Base-by-base conservation (phyloP, 2,329 filamentous ascomycete genomes). In the Colletotrichum agaves region DNA sequence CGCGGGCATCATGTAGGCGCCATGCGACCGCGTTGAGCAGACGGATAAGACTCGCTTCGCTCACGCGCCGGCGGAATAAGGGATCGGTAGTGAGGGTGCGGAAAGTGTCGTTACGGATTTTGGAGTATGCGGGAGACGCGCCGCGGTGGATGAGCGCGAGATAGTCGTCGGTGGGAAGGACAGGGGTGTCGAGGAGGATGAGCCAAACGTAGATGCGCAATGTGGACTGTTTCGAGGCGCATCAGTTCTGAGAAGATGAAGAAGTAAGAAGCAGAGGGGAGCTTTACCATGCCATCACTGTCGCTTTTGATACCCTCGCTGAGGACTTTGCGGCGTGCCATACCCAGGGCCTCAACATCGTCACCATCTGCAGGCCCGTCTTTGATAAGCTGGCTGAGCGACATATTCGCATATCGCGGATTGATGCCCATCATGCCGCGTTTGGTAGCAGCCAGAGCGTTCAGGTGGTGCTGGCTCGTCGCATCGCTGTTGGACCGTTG, bases 61-160 rank as follows among this genome's bases (percentile, higher is more conserved):
- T 97, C 67, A 99, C 96, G 65, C 95, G 91, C 35, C 96, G 90
- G 69, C 96, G 93, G 84, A 98, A 99, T 39, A 99, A 88, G n/a
- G 95, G 94, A 75, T 99, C 96, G 58, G 95, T 98, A 35, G 96
- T 96, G 61, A 99, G 85, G 0, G 96, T 99, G 73, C 96, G 93
- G 79, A 98, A 98, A 44, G 96, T 98, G 79, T 99, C 96, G 80
- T 99, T 98, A 77, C 94, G 93, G 76, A 99, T 99, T 82, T 99
- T 99, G 74, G 93, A 90, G 81, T 99, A 97, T 50, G 94, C 94
- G 1, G 95, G 94, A 3, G 95, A 98, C 23, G 95, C 92, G 70
- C 96, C 95, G 71, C 96, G 93, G 76, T 97, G 94, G 71, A 99
- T 91, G 49, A 98, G 91, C 64, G 88, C 87, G 71, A 98, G 91